A percentile compares a stretch with the other conserved stretches of the same genome.
These are phyloP conservation scores for Terfezia claveryi DNA, from an alignment of 495 filamentous ascomycete genomes.

Conservation along the genomic window DNA sequence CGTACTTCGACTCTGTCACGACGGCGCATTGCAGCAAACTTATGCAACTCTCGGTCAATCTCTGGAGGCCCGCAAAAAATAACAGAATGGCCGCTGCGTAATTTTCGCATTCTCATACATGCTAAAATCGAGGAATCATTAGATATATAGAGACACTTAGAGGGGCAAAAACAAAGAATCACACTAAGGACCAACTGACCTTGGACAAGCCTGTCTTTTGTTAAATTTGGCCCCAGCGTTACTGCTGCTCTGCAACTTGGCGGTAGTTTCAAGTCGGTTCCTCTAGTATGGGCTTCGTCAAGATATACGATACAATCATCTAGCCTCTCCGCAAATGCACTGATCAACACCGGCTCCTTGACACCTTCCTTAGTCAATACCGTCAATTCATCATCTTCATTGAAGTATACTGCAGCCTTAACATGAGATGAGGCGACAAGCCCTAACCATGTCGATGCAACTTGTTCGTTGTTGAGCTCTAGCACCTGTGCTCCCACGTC, in stretches of 20 bases:
- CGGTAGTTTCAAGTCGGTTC: conserved; percentile 49
- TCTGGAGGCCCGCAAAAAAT: conserved; percentile 34
- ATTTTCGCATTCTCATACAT: conserved; percentile 43
- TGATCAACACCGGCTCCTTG: conserved; percentile 31
- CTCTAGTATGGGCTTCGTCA: conserved; percentile 56
- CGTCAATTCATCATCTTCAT: conserved; percentile 28
- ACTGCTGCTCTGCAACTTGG: conserved; percentile 37
- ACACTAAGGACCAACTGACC: conserved; percentile 25
- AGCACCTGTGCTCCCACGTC: conserved; percentile 58
- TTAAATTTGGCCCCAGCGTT: conserved; percentile 41
- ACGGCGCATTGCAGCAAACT: not conserved
- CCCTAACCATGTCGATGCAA: conserved; percentile 30
- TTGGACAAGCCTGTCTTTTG: conserved; percentile 55
- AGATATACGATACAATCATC: conserved; percentile 46
- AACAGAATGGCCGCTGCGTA: conserved; percentile 40
- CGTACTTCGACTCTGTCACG: conserved; percentile 18
- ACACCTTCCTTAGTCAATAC: conserved; percentile 25
- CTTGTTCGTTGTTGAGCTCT: conserved; percentile 34
- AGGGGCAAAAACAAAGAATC: no score
- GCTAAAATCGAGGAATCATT: conserved; percentile 20
- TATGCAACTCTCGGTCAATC: conserved; percentile 26
- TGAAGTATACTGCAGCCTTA: conserved; percentile 32
- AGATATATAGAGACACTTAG: no score
- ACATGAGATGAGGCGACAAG: conserved; percentile 3
- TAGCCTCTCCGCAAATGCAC: conserved; percentile 37